Conservation (phyloP, 106 monocot species). For the Apostasia ramifera region DNA sequence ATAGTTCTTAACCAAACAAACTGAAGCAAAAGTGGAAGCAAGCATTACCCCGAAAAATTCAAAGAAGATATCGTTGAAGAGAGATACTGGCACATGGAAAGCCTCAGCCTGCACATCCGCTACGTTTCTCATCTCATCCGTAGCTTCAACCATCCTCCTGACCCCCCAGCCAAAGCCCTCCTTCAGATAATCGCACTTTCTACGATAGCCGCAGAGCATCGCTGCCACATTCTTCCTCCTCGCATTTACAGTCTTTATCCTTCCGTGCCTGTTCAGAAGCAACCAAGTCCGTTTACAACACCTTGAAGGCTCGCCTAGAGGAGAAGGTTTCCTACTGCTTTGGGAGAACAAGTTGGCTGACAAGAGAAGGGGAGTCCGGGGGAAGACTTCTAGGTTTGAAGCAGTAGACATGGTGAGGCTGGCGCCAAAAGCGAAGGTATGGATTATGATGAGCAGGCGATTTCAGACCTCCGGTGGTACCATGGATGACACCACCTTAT, state of each 20-base stretch:
- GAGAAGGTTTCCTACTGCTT: not conserved
- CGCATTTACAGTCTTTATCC: not conserved
- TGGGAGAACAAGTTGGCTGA: not conserved
- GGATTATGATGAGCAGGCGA: too few relatives aligned
- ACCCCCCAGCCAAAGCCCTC: constrained; percentile 79
- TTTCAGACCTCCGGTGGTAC: too few relatives aligned
- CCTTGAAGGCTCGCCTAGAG: not conserved
- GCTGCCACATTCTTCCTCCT: constrained; percentile 4
- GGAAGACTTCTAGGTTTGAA: not conserved
- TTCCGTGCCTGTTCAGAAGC: not conserved
- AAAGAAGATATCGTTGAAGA: constrained; percentile 75
- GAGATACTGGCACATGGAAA: constrained; percentile 63
- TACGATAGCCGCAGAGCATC: not conserved
- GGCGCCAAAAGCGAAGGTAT: too few relatives aligned
- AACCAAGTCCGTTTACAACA: not conserved
- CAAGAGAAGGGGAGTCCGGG: too few relatives aligned
- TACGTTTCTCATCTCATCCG: constrained; percentile 75
- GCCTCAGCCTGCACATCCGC: constrained; percentile 87
- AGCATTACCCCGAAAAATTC: constrained; percentile 54
- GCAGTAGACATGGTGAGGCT: not conserved
- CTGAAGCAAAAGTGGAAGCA: not conserved
- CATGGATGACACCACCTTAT: too few relatives aligned
- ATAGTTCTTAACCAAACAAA: not conserved
- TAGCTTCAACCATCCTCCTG: constrained; percentile 48
- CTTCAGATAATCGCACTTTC: constrained; percentile 30